phyloP scores from a whole-genome alignment of 208 protist species.

The Trypanosoma rangeli region DNA sequence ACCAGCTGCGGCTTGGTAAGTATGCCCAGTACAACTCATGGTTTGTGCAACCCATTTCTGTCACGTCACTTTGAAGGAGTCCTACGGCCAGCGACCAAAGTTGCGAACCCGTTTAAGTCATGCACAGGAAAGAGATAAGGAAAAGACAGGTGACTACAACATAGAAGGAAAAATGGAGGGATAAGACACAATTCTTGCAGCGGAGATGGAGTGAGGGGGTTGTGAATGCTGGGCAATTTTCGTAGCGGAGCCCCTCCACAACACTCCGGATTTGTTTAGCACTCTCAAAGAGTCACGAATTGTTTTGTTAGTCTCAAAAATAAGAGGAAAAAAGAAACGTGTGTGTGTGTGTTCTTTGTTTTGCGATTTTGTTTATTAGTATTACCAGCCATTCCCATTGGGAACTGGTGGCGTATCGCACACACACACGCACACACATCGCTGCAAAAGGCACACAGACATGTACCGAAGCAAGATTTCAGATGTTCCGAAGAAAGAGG shows the following conservation, averaged over 20 bases:
- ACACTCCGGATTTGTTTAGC: too few species aligned
- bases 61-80: conserved; percentile 34
- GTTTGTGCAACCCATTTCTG: conserved; percentile 63
- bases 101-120: neutral
- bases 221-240: too few species aligned
- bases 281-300: too few species aligned
- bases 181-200: too few species aligned
- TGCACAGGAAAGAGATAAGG: conserved; percentile 13
- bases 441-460: neutral
- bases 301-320: too few species aligned
- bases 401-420: neutral
- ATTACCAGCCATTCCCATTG: neutral
- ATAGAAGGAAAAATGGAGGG: too few species aligned
- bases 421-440: neutral
- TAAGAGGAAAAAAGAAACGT: too few species aligned
- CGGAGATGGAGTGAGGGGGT: too few species aligned
- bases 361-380: neutral
- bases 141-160: conserved; percentile 1
- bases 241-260: too few species aligned
- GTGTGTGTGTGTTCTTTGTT: neutral
- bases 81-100: neutral
- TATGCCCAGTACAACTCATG: conserved; percentile 83
- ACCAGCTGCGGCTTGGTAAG: conserved; percentile 55
- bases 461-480: too few species aligned
- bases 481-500: neutral